These are phyloP conservation scores for Picea abies DNA, from an alignment of 83 land plant species.

Conservation along the genomic window DNA sequence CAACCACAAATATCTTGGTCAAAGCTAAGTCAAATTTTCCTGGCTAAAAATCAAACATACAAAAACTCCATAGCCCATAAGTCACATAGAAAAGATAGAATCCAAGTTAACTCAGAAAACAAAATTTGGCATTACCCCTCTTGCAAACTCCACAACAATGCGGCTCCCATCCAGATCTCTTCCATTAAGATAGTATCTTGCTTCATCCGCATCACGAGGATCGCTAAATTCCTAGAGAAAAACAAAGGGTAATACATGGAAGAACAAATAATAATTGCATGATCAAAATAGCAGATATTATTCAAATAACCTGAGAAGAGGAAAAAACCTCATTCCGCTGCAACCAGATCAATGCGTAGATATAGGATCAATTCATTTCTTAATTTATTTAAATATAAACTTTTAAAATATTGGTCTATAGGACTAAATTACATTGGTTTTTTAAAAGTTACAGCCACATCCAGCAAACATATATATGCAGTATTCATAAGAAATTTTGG, in stretches of 20 bases:
- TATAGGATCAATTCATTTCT: too few species aligned
- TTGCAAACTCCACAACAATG: conserved; percentile 88
- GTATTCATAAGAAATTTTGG: not conserved
- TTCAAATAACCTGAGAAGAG: too few species aligned
- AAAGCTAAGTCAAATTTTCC: not conserved
- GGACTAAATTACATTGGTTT: too few species aligned
- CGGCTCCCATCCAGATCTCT: conserved; percentile 90
- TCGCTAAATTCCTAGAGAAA: conserved; percentile 88
- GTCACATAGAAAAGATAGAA: not conserved
- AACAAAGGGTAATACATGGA: not conserved
- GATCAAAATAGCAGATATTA: too few species aligned
- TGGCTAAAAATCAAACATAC: not conserved
- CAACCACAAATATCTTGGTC: not conserved
- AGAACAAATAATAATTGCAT: too few species aligned
- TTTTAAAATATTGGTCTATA: too few species aligned
- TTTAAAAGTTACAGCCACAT: too few species aligned
- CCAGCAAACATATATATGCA: not conserved
- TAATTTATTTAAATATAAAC: too few species aligned
- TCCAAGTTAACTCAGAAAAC: not conserved
- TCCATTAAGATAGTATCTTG: conserved; percentile 83
- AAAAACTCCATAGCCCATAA: not conserved
- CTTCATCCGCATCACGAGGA: conserved; percentile 98
- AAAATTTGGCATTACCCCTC: conserved; percentile 55
- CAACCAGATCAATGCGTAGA: too few species aligned
- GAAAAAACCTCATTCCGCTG: too few species aligned